A percentile compares a stretch with the other conserved stretches of the same genome.
Conservation (phyloP, 345 rosid species). For the Acer yangbiense region DNA sequence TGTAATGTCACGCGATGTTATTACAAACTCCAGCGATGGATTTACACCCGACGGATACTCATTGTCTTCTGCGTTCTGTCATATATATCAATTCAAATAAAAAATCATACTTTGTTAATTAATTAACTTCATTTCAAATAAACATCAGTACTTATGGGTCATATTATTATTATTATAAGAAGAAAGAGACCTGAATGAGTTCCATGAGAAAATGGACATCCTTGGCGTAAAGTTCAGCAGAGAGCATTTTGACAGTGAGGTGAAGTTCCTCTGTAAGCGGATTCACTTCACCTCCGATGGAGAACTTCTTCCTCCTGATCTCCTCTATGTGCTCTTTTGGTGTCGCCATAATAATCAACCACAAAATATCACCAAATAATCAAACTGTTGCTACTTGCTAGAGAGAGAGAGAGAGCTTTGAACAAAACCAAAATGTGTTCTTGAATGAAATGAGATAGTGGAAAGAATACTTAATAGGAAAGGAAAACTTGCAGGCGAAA, state of each 20-base stretch:
- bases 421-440: neutral
- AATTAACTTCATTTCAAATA: too few species aligned
- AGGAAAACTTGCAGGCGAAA: neutral
- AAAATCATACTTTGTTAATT: neutral
- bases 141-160: too few species aligned
- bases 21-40: constrained; percentile 73
- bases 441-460: neutral
- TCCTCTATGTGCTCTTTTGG: constrained; percentile 53
- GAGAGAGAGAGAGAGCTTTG: neutral
- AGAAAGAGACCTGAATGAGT: constrained; percentile 52
- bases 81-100: neutral
- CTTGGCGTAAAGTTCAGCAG: constrained; percentile 70
- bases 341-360: constrained; percentile 26
- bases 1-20: constrained; percentile 71
- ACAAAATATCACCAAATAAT: neutral
- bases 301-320: constrained; percentile 47
- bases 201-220: constrained; percentile 78
- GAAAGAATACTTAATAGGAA: neutral
- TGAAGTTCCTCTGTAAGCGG: constrained; percentile 59
- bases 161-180: neutral
- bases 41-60: constrained; percentile 60
- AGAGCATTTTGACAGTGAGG: constrained; percentile 58
- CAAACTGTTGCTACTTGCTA: neutral
- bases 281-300: constrained; percentile 57
- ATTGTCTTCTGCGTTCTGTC: constrained; percentile 77